These are phyloP conservation scores for Blumeria graminis DNA, from an alignment of 2,329 filamentous ascomycete species.

Conservation along the genomic window DNA sequence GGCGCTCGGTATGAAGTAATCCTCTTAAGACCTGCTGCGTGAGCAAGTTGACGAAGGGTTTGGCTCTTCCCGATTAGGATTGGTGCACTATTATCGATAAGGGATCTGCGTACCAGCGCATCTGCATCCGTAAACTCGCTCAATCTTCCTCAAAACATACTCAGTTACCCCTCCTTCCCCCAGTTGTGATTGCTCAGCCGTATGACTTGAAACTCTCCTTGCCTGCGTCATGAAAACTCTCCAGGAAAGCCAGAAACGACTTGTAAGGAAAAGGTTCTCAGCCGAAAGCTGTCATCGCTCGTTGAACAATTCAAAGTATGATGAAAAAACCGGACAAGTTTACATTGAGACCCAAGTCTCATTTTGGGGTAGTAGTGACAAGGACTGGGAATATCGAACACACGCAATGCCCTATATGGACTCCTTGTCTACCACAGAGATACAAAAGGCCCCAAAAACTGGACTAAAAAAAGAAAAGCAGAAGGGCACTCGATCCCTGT, in stretches of 20 bases:
- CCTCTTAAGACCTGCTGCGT: too few species aligned
- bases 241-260: background rate
- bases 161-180: background rate
- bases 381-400: constrained; percentile 6
- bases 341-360: constrained; percentile 9
- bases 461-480: background rate
- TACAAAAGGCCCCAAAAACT: background rate
- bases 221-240: background rate
- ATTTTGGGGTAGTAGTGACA: constrained; percentile 5
- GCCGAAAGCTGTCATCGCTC: background rate
- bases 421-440: constrained; percentile 3
- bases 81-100: background rate
- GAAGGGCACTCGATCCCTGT: constrained; percentile 9
- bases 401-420: background rate
- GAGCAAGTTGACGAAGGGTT: background rate
- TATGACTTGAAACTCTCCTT: background rate
- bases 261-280: background rate
- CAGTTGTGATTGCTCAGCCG: too few species aligned
- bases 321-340: constrained; percentile 12
- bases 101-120: background rate
- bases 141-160: constrained; percentile 1
- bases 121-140: background rate
- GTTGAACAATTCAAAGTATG: constrained; percentile 5
- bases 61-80: background rate
- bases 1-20: too few species aligned